These are phyloP conservation scores for Saccharomycopsis sp. DNA, from an alignment of 805 yeast genomes.

Conservation along the genomic window DNA sequence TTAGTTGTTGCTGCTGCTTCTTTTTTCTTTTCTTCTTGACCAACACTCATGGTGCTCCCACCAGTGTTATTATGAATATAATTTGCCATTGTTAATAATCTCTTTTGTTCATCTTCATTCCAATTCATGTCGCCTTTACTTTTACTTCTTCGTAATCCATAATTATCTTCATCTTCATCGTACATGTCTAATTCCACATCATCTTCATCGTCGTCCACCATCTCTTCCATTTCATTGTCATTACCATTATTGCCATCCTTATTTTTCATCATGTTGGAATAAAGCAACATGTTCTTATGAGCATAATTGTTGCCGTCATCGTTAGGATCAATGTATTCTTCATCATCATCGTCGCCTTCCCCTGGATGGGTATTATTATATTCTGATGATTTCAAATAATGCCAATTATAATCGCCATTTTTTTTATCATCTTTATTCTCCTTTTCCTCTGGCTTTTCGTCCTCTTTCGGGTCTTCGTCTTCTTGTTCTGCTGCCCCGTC, in stretches of 20 bases:
- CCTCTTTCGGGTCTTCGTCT: constrained; percentile 30
- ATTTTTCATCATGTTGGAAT: constrained; percentile 30
- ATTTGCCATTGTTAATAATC: constrained; percentile 28
- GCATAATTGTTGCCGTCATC: constrained; percentile 75
- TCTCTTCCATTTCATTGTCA: constrained; percentile 23
- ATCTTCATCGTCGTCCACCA: constrained; percentile 21
- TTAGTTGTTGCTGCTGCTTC: too few relatives aligned
- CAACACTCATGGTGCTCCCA: constrained; percentile 15
- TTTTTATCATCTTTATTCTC: constrained; percentile 21
- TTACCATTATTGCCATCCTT: constrained; percentile 23
- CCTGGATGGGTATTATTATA: constrained; percentile 15
- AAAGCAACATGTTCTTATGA: constrained; percentile 42
- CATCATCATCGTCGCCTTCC: constrained; percentile 41
- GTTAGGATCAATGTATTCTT: constrained; percentile 72
- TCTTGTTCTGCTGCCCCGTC: constrained; percentile 31
- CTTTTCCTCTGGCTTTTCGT: constrained; percentile 24
- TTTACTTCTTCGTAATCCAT: constrained; percentile 30
- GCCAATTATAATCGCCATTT: constrained; percentile 12
- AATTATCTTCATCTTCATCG: constrained; percentile 29
- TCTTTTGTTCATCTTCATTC: constrained; percentile 29
- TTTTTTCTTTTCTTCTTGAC: too few relatives aligned
- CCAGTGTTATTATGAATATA: constrained; percentile 26
- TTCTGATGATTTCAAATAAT: constrained; percentile 16
- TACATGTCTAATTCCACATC: constrained; percentile 28
- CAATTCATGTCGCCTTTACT: constrained; percentile 33